These are phyloP conservation scores for Aureobasidium subglaciale DNA, from an alignment of 2,329 filamentous ascomycete genomes.

Conservation along the genomic window DNA sequence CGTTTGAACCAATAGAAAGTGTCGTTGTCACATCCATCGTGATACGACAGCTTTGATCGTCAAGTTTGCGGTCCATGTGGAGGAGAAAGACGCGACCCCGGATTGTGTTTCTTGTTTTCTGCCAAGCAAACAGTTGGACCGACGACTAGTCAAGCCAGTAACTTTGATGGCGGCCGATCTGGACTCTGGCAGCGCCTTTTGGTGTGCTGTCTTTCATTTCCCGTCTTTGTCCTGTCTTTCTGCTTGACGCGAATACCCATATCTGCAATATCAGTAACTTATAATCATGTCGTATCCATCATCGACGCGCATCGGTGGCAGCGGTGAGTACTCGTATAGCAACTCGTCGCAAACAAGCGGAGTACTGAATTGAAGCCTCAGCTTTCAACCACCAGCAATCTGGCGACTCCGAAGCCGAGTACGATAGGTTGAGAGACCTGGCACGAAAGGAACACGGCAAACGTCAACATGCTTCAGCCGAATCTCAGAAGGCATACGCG, in stretches of 20 bases:
- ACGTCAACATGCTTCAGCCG: slow-evolving; percentile 58
- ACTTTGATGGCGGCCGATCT: slow-evolving; percentile 7
- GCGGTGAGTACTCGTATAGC: slow-evolving; percentile 17
- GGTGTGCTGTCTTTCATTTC: slow-evolving; percentile 4
- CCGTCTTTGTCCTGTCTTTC: background rate
- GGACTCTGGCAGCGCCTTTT: slow-evolving; percentile 3
- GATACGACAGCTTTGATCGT: background rate
- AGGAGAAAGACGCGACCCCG: slow-evolving; percentile 11
- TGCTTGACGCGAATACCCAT: background rate
- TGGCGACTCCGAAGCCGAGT: slow-evolving; percentile 70
- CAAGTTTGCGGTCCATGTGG: slow-evolving; percentile 11
- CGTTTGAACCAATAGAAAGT: background rate
- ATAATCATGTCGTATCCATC: slow-evolving; percentile 19
- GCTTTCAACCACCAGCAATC: slow-evolving; percentile 69
- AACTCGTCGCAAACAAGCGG: background rate
- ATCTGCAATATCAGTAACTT: background rate
- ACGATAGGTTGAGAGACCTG: slow-evolving; percentile 79
- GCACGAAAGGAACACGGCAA: slow-evolving; percentile 75
- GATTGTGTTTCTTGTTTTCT: slow-evolving; percentile 6
- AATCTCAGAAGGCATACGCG: slow-evolving; percentile 71
- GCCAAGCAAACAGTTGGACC: background rate
- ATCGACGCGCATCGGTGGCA: slow-evolving; percentile 19
- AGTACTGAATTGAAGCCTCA: slow-evolving; percentile 30
- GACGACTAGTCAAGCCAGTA: background rate
- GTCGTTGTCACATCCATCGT: background rate